Evolutionary conservation across 1,284 basidiomycete genomes (phyloP).

Genomic region (Tilletia indica): DNA sequence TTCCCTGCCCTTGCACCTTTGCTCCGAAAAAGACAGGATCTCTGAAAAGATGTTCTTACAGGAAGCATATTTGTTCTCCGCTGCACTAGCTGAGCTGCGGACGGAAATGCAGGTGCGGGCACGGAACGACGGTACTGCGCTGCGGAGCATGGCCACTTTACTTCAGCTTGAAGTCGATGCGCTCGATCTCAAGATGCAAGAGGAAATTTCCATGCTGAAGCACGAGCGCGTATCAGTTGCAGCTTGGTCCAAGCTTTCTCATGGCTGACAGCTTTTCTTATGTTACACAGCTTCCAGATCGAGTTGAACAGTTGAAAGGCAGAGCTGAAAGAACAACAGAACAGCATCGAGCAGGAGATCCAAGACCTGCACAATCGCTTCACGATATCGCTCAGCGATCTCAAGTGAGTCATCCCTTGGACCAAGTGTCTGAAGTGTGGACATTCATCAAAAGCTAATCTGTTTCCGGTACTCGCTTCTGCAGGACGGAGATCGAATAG

Average conservation of each 20-base stretch:
- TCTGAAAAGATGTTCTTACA: constrained; percentile 22
- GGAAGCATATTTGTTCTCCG: constrained; percentile 89
- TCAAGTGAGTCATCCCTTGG: constrained; percentile 32
- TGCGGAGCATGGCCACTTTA: constrained; percentile 72
- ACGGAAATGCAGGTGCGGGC: constrained; percentile 81
- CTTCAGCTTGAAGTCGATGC: constrained; percentile 84
- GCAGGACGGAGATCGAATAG: constrained; percentile 52
- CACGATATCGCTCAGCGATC: constrained; percentile 53
- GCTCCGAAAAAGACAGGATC: neutral
- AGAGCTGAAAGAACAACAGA: constrained; percentile 83
- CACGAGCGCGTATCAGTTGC: constrained; percentile 73
- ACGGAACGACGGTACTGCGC: constrained; percentile 77
- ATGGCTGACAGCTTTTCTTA: neutral
- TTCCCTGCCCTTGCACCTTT: neutral
- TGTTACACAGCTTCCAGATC: constrained; percentile 69
- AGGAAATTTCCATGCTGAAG: constrained; percentile 81
- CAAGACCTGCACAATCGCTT: constrained; percentile 65
- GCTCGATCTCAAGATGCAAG: constrained; percentile 86
- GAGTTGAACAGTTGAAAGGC: constrained; percentile 91
- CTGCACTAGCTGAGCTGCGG: constrained; percentile 84
- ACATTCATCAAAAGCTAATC: neutral
- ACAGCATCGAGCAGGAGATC: constrained; percentile 79
- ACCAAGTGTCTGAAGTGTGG: neutral
- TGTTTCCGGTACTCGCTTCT: neutral
- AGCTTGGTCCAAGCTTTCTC: neutral